Conservation (phyloP, 2,329 filamentous ascomycete genomes). For the Diaporthe sp. region DNA sequence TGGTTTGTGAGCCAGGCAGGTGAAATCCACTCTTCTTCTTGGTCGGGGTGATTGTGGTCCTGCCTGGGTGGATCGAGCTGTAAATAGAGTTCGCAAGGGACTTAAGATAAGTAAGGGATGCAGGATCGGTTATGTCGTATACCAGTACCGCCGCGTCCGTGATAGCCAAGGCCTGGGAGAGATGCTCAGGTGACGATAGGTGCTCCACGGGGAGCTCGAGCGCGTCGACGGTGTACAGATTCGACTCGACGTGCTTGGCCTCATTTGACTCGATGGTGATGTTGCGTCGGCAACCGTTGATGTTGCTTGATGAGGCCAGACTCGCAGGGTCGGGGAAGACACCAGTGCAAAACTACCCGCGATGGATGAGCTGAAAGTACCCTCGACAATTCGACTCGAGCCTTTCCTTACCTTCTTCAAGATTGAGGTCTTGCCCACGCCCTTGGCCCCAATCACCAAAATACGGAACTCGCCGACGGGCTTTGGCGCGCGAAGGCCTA, state of each 20-base stretch:
- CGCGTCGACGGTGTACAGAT: conserved; percentile 53
- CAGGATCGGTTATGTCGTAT: conserved; percentile 50
- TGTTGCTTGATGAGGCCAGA: conserved; percentile 44
- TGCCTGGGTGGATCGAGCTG: conserved; percentile 20
- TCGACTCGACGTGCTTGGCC: conserved; percentile 45
- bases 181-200: conserved; percentile 50
- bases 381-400: conserved; percentile 15
- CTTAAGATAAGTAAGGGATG: conserved; percentile 46
- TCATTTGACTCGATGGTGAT: conserved; percentile 50
- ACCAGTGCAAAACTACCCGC: conserved; percentile 51
- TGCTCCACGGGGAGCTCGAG: conserved; percentile 54
- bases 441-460: conserved; percentile 55
- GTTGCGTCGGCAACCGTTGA: conserved; percentile 51
- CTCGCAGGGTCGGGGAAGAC: conserved; percentile 46
- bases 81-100: conserved; percentile 31
- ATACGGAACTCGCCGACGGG: conserved; percentile 55
- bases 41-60: background rate
- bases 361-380: conserved; percentile 2
- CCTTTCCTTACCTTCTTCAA: conserved; percentile 51
- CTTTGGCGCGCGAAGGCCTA: conserved; percentile 39
- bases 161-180: conserved; percentile 55
- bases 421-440: conserved; percentile 58
- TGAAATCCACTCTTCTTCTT: conserved; percentile 29
- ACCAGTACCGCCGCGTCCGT: conserved; percentile 57
- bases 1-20: conserved; percentile 25